Base-by-base conservation (phyloP, 345 rosid genomes). In the Dipteronia sinensis region DNA sequence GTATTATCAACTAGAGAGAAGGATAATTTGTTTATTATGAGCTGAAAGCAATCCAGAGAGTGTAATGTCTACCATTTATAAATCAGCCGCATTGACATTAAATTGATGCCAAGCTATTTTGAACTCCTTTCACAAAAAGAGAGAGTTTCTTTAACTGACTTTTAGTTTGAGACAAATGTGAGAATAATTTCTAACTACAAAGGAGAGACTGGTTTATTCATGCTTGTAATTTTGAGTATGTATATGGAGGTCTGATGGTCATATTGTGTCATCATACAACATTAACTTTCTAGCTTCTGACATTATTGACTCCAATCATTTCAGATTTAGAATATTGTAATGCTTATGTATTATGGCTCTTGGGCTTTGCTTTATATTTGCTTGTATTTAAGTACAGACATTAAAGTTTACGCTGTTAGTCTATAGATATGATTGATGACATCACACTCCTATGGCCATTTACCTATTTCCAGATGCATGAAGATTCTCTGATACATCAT, bases 1-100 rank as follows among this genome's bases (percentile, higher is more conserved):
- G 49, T n/a, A 69, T 20, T 76, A 34, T 81, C 49, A 69, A 51
- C 68, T 61, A 71, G 20, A 42, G 42, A 49, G 29, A 65, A n/a
- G 16, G 15, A 23, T 66, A 6, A 2, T 49, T 25, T 17, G 20
- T 53, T 69, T 49, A 16, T 53, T 62, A 58, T 65, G 70, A 55
- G 55, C 40, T 73, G 19, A 31, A 69, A 47, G 16, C 22, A 55
- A 19, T 80, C 13, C 42, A 31, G 27, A 11, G 61, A 69, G 71
- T 68, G 55, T 27, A 34, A 69, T 63, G 16, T 69, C 40, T 59
- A 67, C n/a, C 2, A 20, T 17, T 49, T 17, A 16, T 25, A 31
- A 15, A 27, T 64, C 19, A 13, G 19, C 61, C 1, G 64, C 23
- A 19, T 73, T 61, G 53, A 73, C 67, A 15, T 12, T 40, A n/a